Conservation (phyloP, 2,329 filamentous ascomycete species). For the Pyrenochaeta sp. region DNA sequence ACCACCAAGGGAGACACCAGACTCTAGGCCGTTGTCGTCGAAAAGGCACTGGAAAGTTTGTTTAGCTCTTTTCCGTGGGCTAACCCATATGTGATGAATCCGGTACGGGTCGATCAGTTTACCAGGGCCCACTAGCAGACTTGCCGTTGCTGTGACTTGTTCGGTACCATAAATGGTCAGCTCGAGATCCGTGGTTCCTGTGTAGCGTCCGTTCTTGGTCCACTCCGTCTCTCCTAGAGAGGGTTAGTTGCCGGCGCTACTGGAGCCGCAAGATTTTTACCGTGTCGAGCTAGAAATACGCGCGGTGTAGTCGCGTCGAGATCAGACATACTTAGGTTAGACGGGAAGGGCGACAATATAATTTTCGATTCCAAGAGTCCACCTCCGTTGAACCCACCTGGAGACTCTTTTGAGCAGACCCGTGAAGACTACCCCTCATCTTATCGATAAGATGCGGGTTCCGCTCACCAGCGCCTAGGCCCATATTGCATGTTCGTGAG, state of each 20-base stretch:
- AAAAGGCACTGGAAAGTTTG: slow-evolving; percentile 60
- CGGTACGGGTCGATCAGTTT: slow-evolving; percentile 62
- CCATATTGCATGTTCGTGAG: no score
- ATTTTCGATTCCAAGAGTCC: no score
- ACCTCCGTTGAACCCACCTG: no score
- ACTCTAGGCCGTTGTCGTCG: background rate
- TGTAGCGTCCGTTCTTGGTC: slow-evolving; percentile 58
- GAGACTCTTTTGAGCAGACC: no score
- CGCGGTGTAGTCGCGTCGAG: slow-evolving; percentile 32
- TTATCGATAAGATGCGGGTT: no score
- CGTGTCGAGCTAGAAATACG: slow-evolving; percentile 31
- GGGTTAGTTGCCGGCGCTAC: no score
- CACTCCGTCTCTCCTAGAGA: slow-evolving; percentile 57
- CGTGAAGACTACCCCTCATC: no score
- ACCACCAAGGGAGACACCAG: background rate
- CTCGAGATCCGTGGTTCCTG: slow-evolving; percentile 63
- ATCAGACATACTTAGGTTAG: slow-evolving; percentile 23
- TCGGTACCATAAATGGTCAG: slow-evolving; percentile 41
- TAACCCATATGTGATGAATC: slow-evolving; percentile 59
- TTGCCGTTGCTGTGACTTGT: slow-evolving; percentile 55
- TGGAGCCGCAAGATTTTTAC: slow-evolving; percentile 4
- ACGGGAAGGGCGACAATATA: background rate
- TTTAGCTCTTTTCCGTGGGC: slow-evolving; percentile 59
- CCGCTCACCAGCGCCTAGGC: no score
- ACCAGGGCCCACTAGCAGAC: slow-evolving; percentile 58